phyloP scores from a whole-genome alignment of 306 rosid species.

The Glycine latifolia region DNA sequence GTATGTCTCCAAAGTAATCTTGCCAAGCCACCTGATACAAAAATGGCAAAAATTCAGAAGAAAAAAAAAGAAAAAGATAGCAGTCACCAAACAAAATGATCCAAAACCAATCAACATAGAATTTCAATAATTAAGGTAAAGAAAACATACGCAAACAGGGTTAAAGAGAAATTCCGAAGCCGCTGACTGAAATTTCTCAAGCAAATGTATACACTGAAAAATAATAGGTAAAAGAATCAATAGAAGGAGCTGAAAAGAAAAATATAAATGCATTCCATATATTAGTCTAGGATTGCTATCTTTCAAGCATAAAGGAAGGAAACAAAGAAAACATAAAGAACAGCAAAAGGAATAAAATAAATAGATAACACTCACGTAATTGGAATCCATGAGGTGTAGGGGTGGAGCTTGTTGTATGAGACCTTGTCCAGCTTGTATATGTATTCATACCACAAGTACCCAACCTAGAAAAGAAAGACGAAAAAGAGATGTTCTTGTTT shows the following conservation, averaged over 20 bases:
- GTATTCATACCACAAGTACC: slow-evolving; percentile 92
- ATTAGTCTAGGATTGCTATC: slow-evolving; percentile 11
- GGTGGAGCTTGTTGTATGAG: slow-evolving; percentile 91
- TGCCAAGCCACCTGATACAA: slow-evolving; percentile 92
- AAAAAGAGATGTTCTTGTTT: slow-evolving; percentile 40
- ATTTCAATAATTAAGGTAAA: slow-evolving; percentile 42
- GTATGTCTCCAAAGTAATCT: slow-evolving; percentile 96
- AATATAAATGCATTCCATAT: background rate
- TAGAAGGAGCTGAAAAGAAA: slow-evolving; percentile 27
- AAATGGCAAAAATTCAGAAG: slow-evolving; percentile 29
- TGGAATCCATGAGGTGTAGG: slow-evolving; percentile 99
- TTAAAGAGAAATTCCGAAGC: slow-evolving; percentile 78
- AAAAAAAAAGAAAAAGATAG: slow-evolving; percentile 40
- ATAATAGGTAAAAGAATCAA: slow-evolving; percentile 37
- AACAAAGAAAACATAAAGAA: slow-evolving; percentile 21
- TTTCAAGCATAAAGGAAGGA: slow-evolving; percentile 20
- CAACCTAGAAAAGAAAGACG: slow-evolving; percentile 66
- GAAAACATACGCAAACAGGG: slow-evolving; percentile 89
- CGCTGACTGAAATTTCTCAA: slow-evolving; percentile 93
- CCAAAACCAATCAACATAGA: slow-evolving; percentile 30
- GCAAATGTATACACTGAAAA: slow-evolving; percentile 90
- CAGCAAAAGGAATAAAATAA: slow-evolving; percentile 23
- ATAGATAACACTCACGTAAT: slow-evolving; percentile 75
- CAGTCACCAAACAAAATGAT: slow-evolving; percentile 7
- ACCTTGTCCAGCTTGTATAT: slow-evolving; percentile 98